Conservation (phyloP, 2,329 filamentous ascomycete species). For the Ophiocordyceps australis region DNA sequence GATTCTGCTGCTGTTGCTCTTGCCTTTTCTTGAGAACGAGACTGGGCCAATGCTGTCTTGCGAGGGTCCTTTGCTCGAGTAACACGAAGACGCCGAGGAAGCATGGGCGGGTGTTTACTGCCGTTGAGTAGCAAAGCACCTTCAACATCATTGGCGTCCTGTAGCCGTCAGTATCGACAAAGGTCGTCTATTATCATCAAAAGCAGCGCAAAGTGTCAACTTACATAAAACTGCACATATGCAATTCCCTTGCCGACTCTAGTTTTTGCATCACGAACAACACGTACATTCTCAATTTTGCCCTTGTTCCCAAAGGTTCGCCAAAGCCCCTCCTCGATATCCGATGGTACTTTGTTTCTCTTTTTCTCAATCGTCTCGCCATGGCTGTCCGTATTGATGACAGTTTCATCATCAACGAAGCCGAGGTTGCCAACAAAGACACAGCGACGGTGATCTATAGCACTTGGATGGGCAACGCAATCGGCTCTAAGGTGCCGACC, state of each 20-base stretch:
- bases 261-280: constrained; percentile 76
- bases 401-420: constrained; percentile 83
- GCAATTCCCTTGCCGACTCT: constrained; percentile 93
- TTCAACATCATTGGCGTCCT: constrained; percentile 77
- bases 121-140: constrained; percentile 74
- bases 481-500: constrained; percentile 83
- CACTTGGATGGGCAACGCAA: constrained; percentile 71
- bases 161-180: neutral
- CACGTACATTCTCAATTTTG: constrained; percentile 80
- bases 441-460: constrained; percentile 71
- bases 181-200: neutral
- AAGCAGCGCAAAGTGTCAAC: constrained; percentile 4
- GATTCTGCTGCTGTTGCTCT: constrained; percentile 19
- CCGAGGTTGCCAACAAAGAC: constrained; percentile 93
- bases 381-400: constrained; percentile 44
- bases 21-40: constrained; percentile 11
- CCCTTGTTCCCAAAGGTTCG: constrained; percentile 57
- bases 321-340: constrained; percentile 90
- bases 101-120: constrained; percentile 85
- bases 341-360: constrained; percentile 56
- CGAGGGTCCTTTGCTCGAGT: constrained; percentile 63
- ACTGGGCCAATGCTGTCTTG: constrained; percentile 33
- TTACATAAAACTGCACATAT: constrained; percentile 82
- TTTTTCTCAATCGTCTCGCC: constrained; percentile 54
- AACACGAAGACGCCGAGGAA: constrained; percentile 77